Conservation (phyloP, 305 asterid genomes). For the Fraxinus paxiana region DNA sequence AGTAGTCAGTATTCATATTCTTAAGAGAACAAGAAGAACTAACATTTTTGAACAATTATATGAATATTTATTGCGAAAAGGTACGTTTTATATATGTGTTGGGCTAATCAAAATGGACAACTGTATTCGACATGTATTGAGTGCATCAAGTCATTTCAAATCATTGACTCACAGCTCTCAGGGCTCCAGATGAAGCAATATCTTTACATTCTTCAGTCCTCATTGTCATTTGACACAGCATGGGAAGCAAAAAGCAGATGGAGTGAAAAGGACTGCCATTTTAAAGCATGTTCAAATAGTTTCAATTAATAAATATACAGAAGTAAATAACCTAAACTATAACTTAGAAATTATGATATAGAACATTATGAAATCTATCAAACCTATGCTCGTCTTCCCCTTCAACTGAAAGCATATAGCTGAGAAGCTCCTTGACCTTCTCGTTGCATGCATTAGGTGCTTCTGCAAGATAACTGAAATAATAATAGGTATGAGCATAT, state of each 20-base stretch:
- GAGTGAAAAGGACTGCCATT: constrained; percentile 59
- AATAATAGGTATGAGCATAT: constrained; percentile 24
- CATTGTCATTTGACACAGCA: constrained; percentile 86
- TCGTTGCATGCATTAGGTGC: constrained; percentile 73
- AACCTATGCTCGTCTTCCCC: constrained; percentile 71
- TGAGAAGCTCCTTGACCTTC: constrained; percentile 65
- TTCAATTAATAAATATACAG: constrained; percentile 15
- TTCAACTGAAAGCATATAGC: constrained; percentile 74
- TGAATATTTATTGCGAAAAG: neutral
- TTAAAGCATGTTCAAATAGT: constrained; percentile 16
- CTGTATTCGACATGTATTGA: neutral
- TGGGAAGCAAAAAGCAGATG: constrained; percentile 77
- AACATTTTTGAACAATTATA: neutral
- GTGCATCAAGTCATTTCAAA: constrained; percentile 11
- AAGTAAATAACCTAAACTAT: neutral
- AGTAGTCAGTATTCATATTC: constrained; percentile 6
- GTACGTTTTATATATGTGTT: neutral
- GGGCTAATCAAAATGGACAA: neutral
- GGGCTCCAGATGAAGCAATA: constrained; percentile 60
- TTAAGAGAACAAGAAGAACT: neutral
- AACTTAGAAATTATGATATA: neutral
- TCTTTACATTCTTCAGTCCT: constrained; percentile 55
- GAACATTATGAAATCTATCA: constrained; percentile 24
- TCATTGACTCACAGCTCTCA: constrained; percentile 49
- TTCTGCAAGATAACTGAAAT: constrained; percentile 82